Base-by-base conservation (phyloP, 2,329 filamentous ascomycete species). In the Malbranchea zuffiana region DNA sequence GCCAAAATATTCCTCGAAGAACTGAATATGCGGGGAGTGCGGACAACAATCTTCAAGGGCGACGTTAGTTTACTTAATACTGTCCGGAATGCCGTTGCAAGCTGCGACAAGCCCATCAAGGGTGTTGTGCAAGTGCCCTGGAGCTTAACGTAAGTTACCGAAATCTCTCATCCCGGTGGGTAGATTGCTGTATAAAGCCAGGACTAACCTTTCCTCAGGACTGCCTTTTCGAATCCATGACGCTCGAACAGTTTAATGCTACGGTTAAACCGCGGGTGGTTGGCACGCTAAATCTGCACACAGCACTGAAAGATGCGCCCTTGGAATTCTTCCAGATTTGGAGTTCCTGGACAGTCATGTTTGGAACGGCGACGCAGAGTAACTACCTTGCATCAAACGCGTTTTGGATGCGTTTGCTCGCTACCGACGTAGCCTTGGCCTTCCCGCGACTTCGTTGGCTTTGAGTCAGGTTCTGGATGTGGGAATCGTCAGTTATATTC, bases 161-260 rank as follows among this genome's bases (percentile, higher is more conserved):
- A 18, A 5, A 5, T 21, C 23, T 12, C 5, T 8, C 10, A 19
- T 4, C 12, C 5, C 8, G 8, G 12, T 19, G 4, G n/a, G 6
- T n/a, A 15, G 15, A n/a, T 5, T 12, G 16, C 15, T 13, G n/a
- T 7, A 7, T 7, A 25, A 25, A 7, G 7, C 23, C 23, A 7
- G n/a, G n/a, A 25, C 23, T 25, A 25, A 25, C 23, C 23, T 7
- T 25, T 25, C 23, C 2, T 10, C 15, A 47, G 44, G 46, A 49
- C 20, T 8, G 11, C 3, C 13, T 55, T 3, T 60, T 59, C 29
- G 44, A 54, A 23, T 53, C 17, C 41, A 53, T 56, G 51, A 48
- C 46, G 1, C 30, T 38, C 6, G 33, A 47, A 3, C 37, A 49
- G 5, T 42, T 37, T 45, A 18, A 17, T 4, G 18, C 17, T 10